Percentiles rank a stretch among this genome's conserved stretches.
These are phyloP conservation scores for Pseudocercospora musae DNA, from an alignment of 2,329 filamentous ascomycete genomes.

Conservation along the genomic window DNA sequence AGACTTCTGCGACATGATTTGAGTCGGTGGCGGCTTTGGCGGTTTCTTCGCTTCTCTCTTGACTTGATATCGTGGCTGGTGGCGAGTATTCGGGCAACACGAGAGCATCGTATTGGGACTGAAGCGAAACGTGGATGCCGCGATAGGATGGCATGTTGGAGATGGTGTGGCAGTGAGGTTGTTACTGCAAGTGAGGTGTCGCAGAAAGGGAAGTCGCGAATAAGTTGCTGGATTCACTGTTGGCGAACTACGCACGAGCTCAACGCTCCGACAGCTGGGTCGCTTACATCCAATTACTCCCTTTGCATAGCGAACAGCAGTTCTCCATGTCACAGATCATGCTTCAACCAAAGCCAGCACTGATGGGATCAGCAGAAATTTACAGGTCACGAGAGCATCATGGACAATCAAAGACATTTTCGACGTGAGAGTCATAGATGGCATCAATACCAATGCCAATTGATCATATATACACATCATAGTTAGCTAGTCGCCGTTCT, in stretches of 20 bases:
- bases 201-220: not conserved
- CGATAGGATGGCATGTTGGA: constrained; percentile 34
- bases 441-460: not conserved
- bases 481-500: not conserved
- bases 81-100: constrained; percentile 40
- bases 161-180: not conserved
- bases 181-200: not conserved
- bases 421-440: not conserved
- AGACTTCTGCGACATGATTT: not conserved
- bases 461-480: not conserved
- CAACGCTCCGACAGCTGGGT: not conserved
- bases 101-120: constrained; percentile 43
- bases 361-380: not conserved
- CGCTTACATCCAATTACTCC: not conserved
- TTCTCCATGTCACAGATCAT: no score
- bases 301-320: not conserved
- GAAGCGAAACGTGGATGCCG: constrained; percentile 40
- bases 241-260: not conserved
- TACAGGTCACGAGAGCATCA: not conserved
- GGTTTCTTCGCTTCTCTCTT: constrained; percentile 21
- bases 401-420: not conserved
- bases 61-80: constrained; percentile 6
- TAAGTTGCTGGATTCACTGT: not conserved
- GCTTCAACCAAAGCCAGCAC: no score
- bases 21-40: constrained; percentile 18